Conservation (phyloP, 1,284 basidiomycete species). For the Fomes fomentarius region DNA sequence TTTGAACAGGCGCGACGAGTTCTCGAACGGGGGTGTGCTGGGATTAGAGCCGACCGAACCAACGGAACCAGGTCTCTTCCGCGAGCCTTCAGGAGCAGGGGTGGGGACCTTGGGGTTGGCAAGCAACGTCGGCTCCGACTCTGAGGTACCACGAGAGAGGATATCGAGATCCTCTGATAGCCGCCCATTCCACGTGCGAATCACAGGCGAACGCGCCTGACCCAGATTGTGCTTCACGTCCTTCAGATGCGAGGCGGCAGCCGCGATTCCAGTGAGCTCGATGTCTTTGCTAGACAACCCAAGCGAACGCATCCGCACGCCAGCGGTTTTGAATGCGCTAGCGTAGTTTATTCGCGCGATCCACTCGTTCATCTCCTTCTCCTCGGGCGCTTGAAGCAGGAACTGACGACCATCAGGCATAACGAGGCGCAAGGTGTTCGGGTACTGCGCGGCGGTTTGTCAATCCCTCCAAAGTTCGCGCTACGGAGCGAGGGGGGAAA, state of each 20-base stretch:
- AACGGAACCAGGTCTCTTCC: constrained; percentile 17
- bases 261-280: constrained; percentile 79
- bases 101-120: not conserved
- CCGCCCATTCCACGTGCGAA: constrained; percentile 48
- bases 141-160: constrained; percentile 12
- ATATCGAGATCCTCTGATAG: constrained; percentile 27
- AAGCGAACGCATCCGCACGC: constrained; percentile 81
- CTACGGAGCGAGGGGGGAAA: not conserved
- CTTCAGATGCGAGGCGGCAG: constrained; percentile 79
- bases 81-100: constrained; percentile 9
- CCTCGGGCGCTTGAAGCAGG: constrained; percentile 77
- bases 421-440: constrained; percentile 78
- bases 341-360: constrained; percentile 94
- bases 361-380: constrained; percentile 89
- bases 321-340: constrained; percentile 86
- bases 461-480: not conserved
- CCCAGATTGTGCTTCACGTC: constrained; percentile 51
- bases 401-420: constrained; percentile 80
- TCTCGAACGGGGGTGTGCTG: constrained; percentile 33
- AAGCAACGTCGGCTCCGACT: constrained; percentile 13
- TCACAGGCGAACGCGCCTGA: constrained; percentile 36
- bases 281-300: constrained; percentile 73
- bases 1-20: constrained; percentile 60
- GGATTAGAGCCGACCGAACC: constrained; percentile 29
- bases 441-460: constrained; percentile 10